Evolutionary conservation across 306 rosid genomes (phyloP), one percentile per base, ranked within the genome.

Genomic region (Cucumis melo): DNA sequence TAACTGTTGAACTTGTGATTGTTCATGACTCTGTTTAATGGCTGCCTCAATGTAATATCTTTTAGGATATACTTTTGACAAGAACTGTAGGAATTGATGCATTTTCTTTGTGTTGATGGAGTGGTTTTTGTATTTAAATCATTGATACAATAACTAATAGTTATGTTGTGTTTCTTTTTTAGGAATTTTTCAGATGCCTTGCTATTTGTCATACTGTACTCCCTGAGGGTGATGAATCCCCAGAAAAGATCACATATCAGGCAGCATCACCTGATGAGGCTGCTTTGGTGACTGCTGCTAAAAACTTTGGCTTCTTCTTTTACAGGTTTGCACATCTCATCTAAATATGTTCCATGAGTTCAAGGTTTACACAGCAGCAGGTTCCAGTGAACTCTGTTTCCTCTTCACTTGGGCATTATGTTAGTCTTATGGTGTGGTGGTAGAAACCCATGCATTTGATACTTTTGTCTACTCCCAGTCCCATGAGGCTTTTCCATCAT

Each of bases 211-310:
- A 92, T 82, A 92, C 98, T 41, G 98, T 92, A 79, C 92, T 92
- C 70, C 96, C 98, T 0, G 98, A 92, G 88, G 98, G 98, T n/a
- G 91, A 87, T 1, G 92, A 89, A 78, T 84, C 96, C 79, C 90
- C 93, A 6, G 96, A 92, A 80, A 90, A 87, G 87, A 88, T 90
- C 67, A 87, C 78, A 72, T 92, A 92, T 85, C 98, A 92, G 81
- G 98, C 96, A 79, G 96, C 98, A 71, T 92, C 98, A 80, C 98
- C 98, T 14, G 98, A 92, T 81, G 98, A 92, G 88, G 80, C 91
- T 83, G 91, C 91, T 46, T 83, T 87, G 85, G 91, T 85, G 55
- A 83, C 85, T 80, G 91, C 91, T 76, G 99, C 99, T 38, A 94
- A 94, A 78, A 80, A 94, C 92, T 91, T 94, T 60, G 97, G 98